Evolutionary conservation across 2,329 filamentous ascomycete genomes (phyloP), one percentile per base, ranked within the genome.

Genomic region (Pseudogymnoascus sp.): DNA sequence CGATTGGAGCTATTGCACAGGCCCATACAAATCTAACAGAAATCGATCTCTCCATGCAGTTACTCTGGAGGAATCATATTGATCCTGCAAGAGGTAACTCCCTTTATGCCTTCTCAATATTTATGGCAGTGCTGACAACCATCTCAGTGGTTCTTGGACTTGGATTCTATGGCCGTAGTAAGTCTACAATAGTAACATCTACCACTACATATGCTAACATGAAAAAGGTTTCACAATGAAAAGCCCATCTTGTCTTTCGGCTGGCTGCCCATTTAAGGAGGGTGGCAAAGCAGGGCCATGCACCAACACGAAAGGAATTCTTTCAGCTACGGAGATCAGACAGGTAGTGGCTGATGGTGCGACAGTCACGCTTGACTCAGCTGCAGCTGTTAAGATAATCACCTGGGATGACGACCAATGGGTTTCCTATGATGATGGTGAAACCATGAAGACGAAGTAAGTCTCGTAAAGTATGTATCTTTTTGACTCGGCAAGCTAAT

Each of bases 1-100:
- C 64, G 0, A 72, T 72, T 4, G 77, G 76, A 0, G 59, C 71
- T 1, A 70, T 69, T n/a, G 70, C 75, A 1, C 65, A 72, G 12
- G 70, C 69, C 0, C 78, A 81, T 63, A 78, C 79, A 0, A 79
- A 81, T 64, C 63, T 81, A 0, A 78, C 76, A 1, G 77, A 81
- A 66, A 80, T 80, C 31, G 71, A 76, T 31, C 28, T 31, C 28
- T 5, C 28, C 0, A 59, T 79, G 0, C 73, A 79, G 2, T 75
- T 82, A 0, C 69, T 82, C 3, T 82, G 80, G 78, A 71, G 77
- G 4, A 75, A 73, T 28, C 66, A 74, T 23, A 69, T 83, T 1
- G 66, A 71, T 0, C 72, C 80, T 0, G 62, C 65, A 0, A 78
- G 80, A 63, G 66, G 83, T 10, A 71, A 70, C 5, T 60, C 83